A percentile compares a stretch with the other conserved stretches of the same genome.
Evolutionary conservation across 805 yeast species (phyloP).

Genomic region (Monosporozyma yasuniensis): DNA sequence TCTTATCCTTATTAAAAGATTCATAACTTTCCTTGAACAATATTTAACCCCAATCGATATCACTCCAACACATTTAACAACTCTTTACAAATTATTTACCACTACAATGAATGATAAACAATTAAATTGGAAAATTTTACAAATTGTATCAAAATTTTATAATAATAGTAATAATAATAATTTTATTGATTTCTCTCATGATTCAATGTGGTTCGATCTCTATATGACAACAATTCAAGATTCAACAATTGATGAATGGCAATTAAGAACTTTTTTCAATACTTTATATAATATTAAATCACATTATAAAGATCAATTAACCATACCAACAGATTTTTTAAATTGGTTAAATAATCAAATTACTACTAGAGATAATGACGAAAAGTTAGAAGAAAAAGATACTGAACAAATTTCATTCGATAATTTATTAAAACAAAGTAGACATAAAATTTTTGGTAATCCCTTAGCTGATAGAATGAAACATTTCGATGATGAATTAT

Average conservation of each 20-base stretch:
- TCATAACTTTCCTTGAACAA: conserved; percentile 17
- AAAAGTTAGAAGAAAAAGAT: conserved; percentile 23
- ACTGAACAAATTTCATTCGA: conserved; percentile 31
- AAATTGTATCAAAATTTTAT: conserved; percentile 19
- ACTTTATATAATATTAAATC: conserved; percentile 31
- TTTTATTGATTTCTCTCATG: not conserved
- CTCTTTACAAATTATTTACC: conserved; percentile 13
- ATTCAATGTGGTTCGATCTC: conserved; percentile 19
- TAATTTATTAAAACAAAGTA: conserved; percentile 34
- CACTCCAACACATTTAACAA: conserved; percentile 9
- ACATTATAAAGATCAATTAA: conserved; percentile 24
- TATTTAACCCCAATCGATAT: not conserved
- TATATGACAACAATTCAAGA: conserved; percentile 22
- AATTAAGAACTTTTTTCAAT: conserved; percentile 37
- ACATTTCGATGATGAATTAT: conserved; percentile 25
- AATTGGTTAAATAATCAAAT: conserved; percentile 53
- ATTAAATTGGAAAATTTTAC: conserved; percentile 23
- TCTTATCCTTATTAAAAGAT: conserved; percentile 17
- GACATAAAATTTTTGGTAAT: conserved; percentile 73
- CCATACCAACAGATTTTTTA: conserved; percentile 39
- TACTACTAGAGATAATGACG: conserved; percentile 21
- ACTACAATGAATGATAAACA: conserved; percentile 19
- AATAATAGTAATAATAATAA: not conserved
- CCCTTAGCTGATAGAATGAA: conserved; percentile 56
- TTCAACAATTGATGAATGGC: conserved; percentile 30